phyloP scores from a whole-genome alignment of 176 grass and related monocot species.

The Elymus sibiricus region DNA sequence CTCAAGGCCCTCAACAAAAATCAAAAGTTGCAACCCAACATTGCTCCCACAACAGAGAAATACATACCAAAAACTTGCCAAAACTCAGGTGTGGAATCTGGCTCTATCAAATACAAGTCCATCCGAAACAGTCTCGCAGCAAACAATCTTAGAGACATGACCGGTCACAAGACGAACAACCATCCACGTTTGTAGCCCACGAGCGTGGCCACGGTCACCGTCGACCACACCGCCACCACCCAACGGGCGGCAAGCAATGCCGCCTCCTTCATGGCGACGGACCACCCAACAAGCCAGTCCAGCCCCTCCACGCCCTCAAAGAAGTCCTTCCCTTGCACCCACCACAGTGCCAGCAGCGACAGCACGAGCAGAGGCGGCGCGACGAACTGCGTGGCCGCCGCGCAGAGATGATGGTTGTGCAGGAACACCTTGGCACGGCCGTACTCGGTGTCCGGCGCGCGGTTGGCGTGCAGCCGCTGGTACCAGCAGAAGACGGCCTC shows the following conservation, averaged over 20 bases:
- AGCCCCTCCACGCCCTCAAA: conserved; percentile 43
- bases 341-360: conserved; percentile 59
- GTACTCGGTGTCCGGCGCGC: conserved; percentile 67
- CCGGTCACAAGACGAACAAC: conserved; percentile 67
- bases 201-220: conserved; percentile 51
- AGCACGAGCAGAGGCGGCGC: conserved; percentile 58
- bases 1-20: background rate
- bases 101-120: conserved; percentile 33
- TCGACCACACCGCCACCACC: conserved; percentile 57
- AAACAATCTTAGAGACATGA: background rate
- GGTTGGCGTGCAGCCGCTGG: conserved; percentile 72
- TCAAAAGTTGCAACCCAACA: conserved; percentile 23
- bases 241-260: conserved; percentile 74
- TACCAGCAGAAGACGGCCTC: conserved; percentile 96
- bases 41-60: conserved; percentile 13
- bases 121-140: background rate
- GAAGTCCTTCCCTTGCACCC: conserved; percentile 57
- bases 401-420: conserved; percentile 83
- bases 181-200: conserved; percentile 71
- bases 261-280: conserved; percentile 62
- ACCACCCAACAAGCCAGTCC: conserved; percentile 50
- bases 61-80: conserved; percentile 36
- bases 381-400: conserved; percentile 59
- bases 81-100: conserved; percentile 24
- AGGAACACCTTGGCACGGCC: conserved; percentile 94